These are phyloP conservation scores for Aspergillus aculeatinus DNA, from an alignment of 2,329 filamentous ascomycete genomes.

Conservation along the genomic window DNA sequence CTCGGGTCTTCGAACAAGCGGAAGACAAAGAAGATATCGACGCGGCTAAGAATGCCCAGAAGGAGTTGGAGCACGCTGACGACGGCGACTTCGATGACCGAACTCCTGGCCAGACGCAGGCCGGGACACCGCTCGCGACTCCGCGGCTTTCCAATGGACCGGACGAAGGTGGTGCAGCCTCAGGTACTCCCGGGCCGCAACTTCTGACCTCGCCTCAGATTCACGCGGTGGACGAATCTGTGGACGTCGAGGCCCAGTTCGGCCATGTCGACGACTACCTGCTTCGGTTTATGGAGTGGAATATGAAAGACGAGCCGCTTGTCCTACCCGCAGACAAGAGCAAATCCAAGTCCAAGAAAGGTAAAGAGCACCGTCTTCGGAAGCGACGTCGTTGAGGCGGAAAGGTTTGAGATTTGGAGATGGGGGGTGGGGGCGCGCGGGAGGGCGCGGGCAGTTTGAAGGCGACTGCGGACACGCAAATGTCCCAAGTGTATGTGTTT, in stretches of 20 bases:
- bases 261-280: constrained; percentile 73
- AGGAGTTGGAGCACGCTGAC: constrained; percentile 79
- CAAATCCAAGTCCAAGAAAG: constrained; percentile 50
- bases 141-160: constrained; percentile 39
- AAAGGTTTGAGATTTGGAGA: no score
- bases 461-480: neutral
- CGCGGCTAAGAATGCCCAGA: constrained; percentile 82
- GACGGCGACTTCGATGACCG: constrained; percentile 81
- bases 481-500: neutral
- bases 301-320: constrained; percentile 51
- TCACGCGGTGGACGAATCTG: constrained; percentile 25
- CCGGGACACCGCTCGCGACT: constrained; percentile 37
- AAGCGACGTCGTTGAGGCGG: constrained; percentile 34
- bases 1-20: constrained; percentile 77
- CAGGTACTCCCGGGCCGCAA: constrained; percentile 9
- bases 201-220: constrained; percentile 18
- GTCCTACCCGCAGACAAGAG: constrained; percentile 49
- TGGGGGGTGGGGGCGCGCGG: no score
- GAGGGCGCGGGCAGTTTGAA: no score
- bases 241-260: constrained; percentile 49
- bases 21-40: constrained; percentile 91
- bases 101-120: constrained; percentile 37
- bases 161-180: constrained; percentile 26
- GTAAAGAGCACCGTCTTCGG: constrained; percentile 47
- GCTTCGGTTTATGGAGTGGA: constrained; percentile 65